These are phyloP conservation scores for Thoreauomyces humboldtii DNA, from an alignment of 192 early-diverging fungal genomes.

Conservation along the genomic window DNA sequence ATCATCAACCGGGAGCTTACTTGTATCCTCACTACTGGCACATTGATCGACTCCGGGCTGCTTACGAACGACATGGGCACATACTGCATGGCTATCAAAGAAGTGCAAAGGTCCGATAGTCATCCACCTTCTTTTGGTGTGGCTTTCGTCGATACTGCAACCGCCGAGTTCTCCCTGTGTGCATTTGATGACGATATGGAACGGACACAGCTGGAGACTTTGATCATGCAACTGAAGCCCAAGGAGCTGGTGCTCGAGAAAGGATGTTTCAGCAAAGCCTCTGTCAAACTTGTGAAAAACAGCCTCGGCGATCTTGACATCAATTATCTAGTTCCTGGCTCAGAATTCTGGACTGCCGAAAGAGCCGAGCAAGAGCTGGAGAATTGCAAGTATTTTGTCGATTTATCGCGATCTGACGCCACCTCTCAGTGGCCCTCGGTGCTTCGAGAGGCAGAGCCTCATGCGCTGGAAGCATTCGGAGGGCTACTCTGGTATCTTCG, in stretches of 20 bases:
- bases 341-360: constrained; percentile 66
- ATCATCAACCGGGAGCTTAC: constrained; percentile 85
- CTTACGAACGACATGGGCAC: constrained; percentile 88
- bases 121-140: constrained; percentile 41
- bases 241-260: constrained; percentile 88
- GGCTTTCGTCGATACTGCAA: constrained; percentile 93
- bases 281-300: constrained; percentile 62
- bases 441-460: constrained; percentile 7
- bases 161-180: constrained; percentile 84
- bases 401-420: background rate
- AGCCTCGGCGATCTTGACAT: constrained; percentile 52
- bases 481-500: constrained; percentile 86
- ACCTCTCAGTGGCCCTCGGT: constrained; percentile 9
- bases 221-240: constrained; percentile 90
- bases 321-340: constrained; percentile 66
- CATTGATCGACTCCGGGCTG: constrained; percentile 83
- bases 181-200: constrained; percentile 81
- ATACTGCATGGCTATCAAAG: constrained; percentile 91
- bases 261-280: constrained; percentile 45
- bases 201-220: constrained; percentile 87
- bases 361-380: constrained; percentile 61
- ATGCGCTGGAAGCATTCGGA: constrained; percentile 51
- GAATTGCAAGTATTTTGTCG: constrained; percentile 55
- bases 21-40: constrained; percentile 83
- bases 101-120: constrained; percentile 11